Percentiles rank a stretch among this genome's conserved stretches.
Evolutionary conservation across 2,329 filamentous ascomycete genomes (phyloP).

Genomic region (Emergomyces pasteurianus): DNA sequence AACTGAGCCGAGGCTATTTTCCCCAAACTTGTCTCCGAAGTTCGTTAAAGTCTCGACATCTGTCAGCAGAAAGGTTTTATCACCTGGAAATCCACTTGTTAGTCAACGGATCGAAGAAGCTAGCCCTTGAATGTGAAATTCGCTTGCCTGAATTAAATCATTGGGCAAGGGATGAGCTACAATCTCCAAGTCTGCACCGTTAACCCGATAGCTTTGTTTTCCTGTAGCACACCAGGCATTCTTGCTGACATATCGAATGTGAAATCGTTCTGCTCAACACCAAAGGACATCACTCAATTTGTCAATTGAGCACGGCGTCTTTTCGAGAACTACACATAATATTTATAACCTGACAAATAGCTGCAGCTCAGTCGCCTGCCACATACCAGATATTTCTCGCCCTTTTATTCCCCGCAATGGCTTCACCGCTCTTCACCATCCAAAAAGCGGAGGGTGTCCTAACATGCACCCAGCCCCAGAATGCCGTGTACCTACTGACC

Average conservation of each 20-base stretch:
- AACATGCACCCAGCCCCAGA: constrained; percentile 2
- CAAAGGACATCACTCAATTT: background rate
- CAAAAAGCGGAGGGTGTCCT: background rate
- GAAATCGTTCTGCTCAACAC: background rate
- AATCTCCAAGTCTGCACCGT: background rate
- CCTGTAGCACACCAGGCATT: background rate
- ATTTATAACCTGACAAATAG: background rate
- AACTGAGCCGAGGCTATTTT: background rate
- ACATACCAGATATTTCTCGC: too few relatives aligned
- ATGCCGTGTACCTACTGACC: constrained; percentile 52
- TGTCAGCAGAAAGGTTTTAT: background rate
- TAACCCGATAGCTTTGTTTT: background rate
- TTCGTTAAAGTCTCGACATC: background rate
- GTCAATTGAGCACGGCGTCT: background rate
- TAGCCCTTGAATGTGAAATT: background rate
- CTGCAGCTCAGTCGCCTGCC: background rate
- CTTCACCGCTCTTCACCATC: constrained; percentile 1
- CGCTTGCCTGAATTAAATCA: background rate
- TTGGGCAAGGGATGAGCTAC: background rate
- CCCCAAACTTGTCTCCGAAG: background rate
- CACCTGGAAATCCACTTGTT: background rate
- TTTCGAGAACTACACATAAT: background rate
- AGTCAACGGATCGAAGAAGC: background rate
- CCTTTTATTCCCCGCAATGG: background rate
- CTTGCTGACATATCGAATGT: background rate